phyloP scores from a whole-genome alignment of 2,329 filamentous ascomycete genomes.

The Arthrocladium fulminans region DNA sequence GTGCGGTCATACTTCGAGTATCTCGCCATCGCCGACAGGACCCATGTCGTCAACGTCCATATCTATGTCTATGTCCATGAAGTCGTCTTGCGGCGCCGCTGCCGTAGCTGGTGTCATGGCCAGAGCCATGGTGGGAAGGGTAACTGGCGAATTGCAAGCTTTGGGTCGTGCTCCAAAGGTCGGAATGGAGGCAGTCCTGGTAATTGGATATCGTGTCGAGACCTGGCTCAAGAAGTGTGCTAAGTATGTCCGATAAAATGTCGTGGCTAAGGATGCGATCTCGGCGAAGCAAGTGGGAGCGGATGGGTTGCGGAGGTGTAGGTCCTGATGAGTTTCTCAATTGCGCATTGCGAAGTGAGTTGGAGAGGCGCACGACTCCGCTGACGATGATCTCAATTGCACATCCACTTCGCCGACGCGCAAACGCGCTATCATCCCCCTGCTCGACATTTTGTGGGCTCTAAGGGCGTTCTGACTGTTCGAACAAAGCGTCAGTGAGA shows the following conservation, averaged over 20 bases:
- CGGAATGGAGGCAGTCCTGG: no score
- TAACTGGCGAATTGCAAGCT: neutral
- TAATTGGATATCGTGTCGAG: no score
- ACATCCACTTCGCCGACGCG: no score
- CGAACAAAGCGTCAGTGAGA: no score
- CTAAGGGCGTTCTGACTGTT: no score
- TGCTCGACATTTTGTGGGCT: no score
- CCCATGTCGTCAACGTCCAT: constrained; percentile 22
- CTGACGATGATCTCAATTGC: constrained; percentile 4
- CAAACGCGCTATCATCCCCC: no score
- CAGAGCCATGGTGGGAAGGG: constrained; percentile 15
- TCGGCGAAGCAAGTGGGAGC: constrained; percentile 1
- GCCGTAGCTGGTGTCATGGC: constrained; percentile 15
- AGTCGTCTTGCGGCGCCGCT: constrained; percentile 17
- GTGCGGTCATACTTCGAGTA: constrained; percentile 21
- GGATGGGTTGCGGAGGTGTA: neutral
- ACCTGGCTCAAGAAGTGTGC: no score
- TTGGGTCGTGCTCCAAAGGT: no score
- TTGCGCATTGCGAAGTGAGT: neutral
- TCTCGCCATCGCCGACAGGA: constrained; percentile 17
- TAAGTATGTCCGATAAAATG: no score
- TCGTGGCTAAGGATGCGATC: neutral
- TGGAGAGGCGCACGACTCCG: neutral
- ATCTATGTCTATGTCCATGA: constrained; percentile 24
- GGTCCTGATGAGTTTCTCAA: neutral